These are phyloP conservation scores for Aspergillus pseudoviridinutans DNA, from an alignment of 2,329 filamentous ascomycete genomes.

Conservation along the genomic window DNA sequence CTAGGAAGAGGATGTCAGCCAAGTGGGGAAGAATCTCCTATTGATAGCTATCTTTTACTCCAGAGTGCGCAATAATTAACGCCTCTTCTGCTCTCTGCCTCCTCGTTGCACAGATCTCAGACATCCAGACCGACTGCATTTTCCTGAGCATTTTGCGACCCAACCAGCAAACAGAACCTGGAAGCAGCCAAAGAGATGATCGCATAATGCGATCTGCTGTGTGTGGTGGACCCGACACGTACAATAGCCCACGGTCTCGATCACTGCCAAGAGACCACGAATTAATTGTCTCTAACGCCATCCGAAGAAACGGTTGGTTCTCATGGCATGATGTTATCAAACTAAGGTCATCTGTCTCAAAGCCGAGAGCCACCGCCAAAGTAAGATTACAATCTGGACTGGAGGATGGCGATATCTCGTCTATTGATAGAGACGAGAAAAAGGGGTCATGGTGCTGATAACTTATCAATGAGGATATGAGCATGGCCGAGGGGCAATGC, in stretches of 20 bases:
- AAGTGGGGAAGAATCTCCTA: not conserved
- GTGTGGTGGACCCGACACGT: not conserved
- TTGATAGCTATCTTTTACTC: not conserved
- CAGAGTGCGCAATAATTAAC: not conserved
- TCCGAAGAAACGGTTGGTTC: not conserved
- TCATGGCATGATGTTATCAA: not conserved
- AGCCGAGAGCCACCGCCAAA: not conserved
- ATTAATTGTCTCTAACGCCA: not conserved
- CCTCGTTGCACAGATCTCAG: not conserved
- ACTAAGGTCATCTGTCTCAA: not conserved
- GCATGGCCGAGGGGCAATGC: not conserved
- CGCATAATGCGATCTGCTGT: not conserved
- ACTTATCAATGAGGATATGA: not conserved
- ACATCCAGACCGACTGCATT: not conserved
- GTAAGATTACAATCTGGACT: not conserved
- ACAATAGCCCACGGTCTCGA: not conserved
- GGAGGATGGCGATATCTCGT: not conserved
- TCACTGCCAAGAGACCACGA: constrained; percentile 2
- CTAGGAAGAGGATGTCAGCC: not conserved
- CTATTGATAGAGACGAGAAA: not conserved
- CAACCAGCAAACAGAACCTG: not conserved
- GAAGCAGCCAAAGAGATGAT: not conserved
- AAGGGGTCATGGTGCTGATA: not conserved
- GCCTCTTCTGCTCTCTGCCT: not conserved
- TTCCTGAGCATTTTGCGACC: not conserved